Evolutionary conservation across 1,284 basidiomycete genomes (phyloP), one percentile per base, ranked within the genome.

Genomic region (Omphalotus olearius): DNA sequence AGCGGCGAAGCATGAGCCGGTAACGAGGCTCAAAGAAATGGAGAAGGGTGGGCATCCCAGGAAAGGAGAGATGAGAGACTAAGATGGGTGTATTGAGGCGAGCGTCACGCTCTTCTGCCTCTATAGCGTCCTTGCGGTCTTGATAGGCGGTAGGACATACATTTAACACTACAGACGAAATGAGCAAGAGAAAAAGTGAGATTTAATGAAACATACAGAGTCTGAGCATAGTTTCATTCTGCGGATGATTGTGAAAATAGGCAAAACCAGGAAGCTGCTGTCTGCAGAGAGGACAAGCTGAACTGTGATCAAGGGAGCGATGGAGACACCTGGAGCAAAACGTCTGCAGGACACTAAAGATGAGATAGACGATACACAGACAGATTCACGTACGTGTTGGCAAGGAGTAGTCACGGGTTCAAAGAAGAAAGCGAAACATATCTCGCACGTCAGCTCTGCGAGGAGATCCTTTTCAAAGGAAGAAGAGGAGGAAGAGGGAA

Each of bases 21-120:
- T 98, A 72, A 71, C 88, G 77, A 0, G 95, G 94, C 66, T 98
- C 95, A 64, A 92, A 97, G 62, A 98, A 86, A 68, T 97, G 93
- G 33, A 98, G 71, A 52, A 90, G 77, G 42, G 89, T 94, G 16
- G 93, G 93, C 75, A 94, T 85, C 48, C 85, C 85, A 1, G 94
- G 94, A 71, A 96, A 98, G 41, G 86, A 84, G 45, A 97, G 82
- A 47, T 91, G 89, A 64, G 88, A 92, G 56, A 95, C 83, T 60
- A 98, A 94, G 57, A 98, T 87, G 43, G 95, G 93, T 11, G 91
- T 94, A 63, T 93, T 84, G 48, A 95, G 77, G 25, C 86, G 76
- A 5, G 82, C 76, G 61, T 91, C 80, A 46, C 83, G 84, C 65
- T 91, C 89, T 61, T 92, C 91, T 45, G 79, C 76, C 57, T 86